Conservation (phyloP, 176 grass and related monocot species). For the Oryza meridionalis region DNA sequence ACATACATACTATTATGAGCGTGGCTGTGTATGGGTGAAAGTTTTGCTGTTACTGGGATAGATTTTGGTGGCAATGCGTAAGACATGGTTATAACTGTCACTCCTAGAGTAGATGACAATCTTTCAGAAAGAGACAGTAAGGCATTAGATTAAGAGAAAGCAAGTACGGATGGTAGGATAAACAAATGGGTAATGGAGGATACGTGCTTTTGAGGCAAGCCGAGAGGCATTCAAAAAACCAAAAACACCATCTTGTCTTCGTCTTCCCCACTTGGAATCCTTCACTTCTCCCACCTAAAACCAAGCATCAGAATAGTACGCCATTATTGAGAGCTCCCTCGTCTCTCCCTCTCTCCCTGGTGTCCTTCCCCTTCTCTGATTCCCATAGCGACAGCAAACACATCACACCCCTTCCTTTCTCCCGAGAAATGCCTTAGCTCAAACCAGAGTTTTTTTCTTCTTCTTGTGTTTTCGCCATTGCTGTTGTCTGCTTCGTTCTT, state of each 20-base stretch:
- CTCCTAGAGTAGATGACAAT: constrained; percentile 29
- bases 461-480: background rate
- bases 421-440: constrained; percentile 45
- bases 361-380: constrained; percentile 38
- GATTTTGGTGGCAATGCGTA: constrained; percentile 7
- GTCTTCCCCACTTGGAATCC: constrained; percentile 52
- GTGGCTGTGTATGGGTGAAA: background rate
- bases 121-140: constrained; percentile 6
- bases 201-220: constrained; percentile 64
- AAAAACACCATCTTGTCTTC: constrained; percentile 55
- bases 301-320: constrained; percentile 33
- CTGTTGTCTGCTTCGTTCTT: background rate
- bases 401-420: constrained; percentile 9
- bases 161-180: constrained; percentile 23
- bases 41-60: background rate
- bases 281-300: constrained; percentile 47
- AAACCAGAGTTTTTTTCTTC: constrained; percentile 13
- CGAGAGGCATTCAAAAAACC: constrained; percentile 34
- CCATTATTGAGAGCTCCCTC: constrained; percentile 47
- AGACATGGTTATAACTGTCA: background rate
- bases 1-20: background rate
- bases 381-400: constrained; percentile 26
- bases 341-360: background rate
- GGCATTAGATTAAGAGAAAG: constrained; percentile 41
- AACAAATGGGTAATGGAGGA: constrained; percentile 41